Base-by-base conservation (phyloP, 129 eudicot species). In the Pulicaria dysenterica region DNA sequence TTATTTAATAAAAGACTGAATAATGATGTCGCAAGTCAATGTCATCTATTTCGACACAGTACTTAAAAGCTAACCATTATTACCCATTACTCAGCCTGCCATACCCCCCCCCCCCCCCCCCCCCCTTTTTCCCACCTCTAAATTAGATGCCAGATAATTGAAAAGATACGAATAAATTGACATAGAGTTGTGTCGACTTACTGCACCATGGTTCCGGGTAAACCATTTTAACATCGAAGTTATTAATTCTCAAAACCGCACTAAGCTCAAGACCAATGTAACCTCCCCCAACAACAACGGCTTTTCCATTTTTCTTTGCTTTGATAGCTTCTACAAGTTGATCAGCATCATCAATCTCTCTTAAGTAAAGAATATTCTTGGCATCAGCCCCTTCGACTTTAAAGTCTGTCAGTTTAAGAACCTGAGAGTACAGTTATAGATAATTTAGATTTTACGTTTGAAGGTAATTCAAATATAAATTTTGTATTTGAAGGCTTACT, bases 121-220 rank as follows among this genome's bases (percentile, higher is more conserved):
- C 31, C 31, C 31, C 31, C 31, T 0, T 24, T 24, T 24, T 24
- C 8, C 67, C 67, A 43, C 49, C 50, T 24, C 54, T 15, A 66
- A 69, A 38, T 40, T 4, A 54, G 38, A 70, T 36, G 19, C 24
- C 9, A 49, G 47, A 39, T 13, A 69, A 2, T 40, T 45, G 40
- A 41, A 41, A 14, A 6, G 4, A 70, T 17, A 50, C 2, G 9
- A 56, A 69, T 14, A 19, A 16, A 56, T 13, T 60, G 62, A 41
- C 16, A 72, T 65, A 46, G 46, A 58, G 17, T 6, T 72, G 50
- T 68, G 14, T 85, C 57, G 36, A 90, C 99, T 90, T 90, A 90
- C 99, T 94, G 91, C 99, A 94, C 99, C 97, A 90, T 57, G 99
- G 94, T 71, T 94, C 99, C 5, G 99, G 99, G 88, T 83, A 94